Percentiles rank a stretch among this genome's conserved stretches.
Evolutionary conservation across 495 filamentous ascomycete species (phyloP).

Genomic region (Rostrohypoxylon terebratum): DNA sequence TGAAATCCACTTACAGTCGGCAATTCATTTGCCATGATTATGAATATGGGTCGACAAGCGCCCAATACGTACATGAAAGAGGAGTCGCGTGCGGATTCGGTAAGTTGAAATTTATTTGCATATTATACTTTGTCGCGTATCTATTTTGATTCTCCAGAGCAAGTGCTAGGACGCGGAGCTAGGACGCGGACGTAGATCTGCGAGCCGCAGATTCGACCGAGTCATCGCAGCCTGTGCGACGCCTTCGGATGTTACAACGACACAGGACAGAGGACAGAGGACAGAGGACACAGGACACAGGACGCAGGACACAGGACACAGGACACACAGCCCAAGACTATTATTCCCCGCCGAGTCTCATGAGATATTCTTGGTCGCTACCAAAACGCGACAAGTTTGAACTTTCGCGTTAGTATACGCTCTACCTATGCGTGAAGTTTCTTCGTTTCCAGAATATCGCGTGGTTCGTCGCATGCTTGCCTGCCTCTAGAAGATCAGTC

Average conservation of each 20-base stretch:
- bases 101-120: conserved; percentile 41
- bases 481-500: conserved; percentile 42
- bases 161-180: conserved; percentile 40
- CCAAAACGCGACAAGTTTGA: conserved; percentile 30
- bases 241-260: conserved; percentile 17
- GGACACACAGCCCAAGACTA: conserved; percentile 1
- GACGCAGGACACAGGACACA: too few species aligned
- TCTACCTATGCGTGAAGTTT: conserved; percentile 21
- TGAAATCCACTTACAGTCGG: conserved; percentile 8
- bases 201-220: conserved; percentile 35
- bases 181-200: conserved; percentile 43
- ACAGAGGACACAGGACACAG: too few species aligned
- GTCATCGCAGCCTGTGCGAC: conserved; percentile 28
- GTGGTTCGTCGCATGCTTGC: conserved; percentile 43
- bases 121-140: neutral
- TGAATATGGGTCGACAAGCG: conserved; percentile 51
- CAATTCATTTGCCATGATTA: conserved; percentile 41
- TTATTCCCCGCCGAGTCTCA: conserved; percentile 8
- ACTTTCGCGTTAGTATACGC: conserved; percentile 30
- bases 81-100: conserved; percentile 45
- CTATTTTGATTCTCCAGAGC: conserved; percentile 25
- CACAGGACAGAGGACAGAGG: too few species aligned
- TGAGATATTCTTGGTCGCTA: conserved; percentile 12
- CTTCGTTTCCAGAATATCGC: conserved; percentile 41
- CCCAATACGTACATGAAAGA: conserved; percentile 49